Percentiles rank a stretch among this genome's conserved stretches.
These are phyloP conservation scores for Fusarium metavorans DNA, from an alignment of 2,329 filamentous ascomycete genomes.

Conservation along the genomic window DNA sequence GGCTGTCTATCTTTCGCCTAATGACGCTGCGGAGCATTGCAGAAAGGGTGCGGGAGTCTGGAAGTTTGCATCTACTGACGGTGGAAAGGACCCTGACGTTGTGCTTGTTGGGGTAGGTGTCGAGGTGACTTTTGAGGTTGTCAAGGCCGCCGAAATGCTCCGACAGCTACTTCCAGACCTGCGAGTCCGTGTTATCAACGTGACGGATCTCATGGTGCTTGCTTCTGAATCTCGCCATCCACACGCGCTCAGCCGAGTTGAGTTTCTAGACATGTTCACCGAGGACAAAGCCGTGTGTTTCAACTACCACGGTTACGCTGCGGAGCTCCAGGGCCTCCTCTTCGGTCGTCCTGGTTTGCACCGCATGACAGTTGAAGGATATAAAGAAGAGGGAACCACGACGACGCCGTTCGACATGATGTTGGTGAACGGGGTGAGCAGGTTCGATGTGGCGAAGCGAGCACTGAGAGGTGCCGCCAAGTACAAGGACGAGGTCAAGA, in stretches of 20 bases:
- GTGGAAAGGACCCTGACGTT: slow-evolving; percentile 69
- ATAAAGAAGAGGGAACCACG: slow-evolving; percentile 74
- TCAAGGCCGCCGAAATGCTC: slow-evolving; percentile 70
- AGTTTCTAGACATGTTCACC: slow-evolving; percentile 70
- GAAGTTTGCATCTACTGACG: slow-evolving; percentile 70
- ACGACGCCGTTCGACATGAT: slow-evolving; percentile 80
- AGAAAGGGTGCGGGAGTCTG: slow-evolving; percentile 69
- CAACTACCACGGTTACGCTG: slow-evolving; percentile 76
- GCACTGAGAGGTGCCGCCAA: slow-evolving; percentile 63
- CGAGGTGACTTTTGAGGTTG: slow-evolving; percentile 74
- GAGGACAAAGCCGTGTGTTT: slow-evolving; percentile 67
- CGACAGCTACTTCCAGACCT: slow-evolving; percentile 62
- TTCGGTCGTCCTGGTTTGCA: slow-evolving; percentile 67
- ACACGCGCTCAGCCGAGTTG: slow-evolving; percentile 64
- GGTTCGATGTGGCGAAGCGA: slow-evolving; percentile 69
- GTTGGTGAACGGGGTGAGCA: slow-evolving; percentile 70
- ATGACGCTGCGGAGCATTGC: slow-evolving; percentile 73
- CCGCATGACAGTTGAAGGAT: slow-evolving; percentile 68
- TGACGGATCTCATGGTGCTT: slow-evolving; percentile 75
- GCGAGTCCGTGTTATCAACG: slow-evolving; percentile 72
- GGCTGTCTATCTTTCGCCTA: slow-evolving; percentile 67
- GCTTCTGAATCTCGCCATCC: slow-evolving; percentile 67
- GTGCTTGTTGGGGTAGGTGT: slow-evolving; percentile 74
- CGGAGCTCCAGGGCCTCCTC: slow-evolving; percentile 70
- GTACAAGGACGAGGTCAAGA: slow-evolving; percentile 60